Evolutionary conservation across 2,329 filamentous ascomycete genomes (phyloP).

Genomic region (Aschersonia sp.): DNA sequence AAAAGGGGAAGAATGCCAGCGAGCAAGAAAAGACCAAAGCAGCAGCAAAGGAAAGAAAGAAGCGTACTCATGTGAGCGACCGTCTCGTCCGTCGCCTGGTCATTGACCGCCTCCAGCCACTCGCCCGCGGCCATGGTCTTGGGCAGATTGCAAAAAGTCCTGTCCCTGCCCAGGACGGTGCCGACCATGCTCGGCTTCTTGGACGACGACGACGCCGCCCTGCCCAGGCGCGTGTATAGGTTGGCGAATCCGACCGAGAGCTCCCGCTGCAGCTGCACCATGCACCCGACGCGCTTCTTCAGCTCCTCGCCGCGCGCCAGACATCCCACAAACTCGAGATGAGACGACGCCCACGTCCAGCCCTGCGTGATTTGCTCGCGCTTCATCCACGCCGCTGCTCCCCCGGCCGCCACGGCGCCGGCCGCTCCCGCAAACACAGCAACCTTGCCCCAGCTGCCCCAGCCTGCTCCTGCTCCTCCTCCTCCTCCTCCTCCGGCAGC

Average conservation of each 20-base stretch:
- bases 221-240: constrained; percentile 73
- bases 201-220: constrained; percentile 40
- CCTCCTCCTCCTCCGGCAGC: too few relatives aligned
- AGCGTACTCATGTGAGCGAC: constrained; percentile 58
- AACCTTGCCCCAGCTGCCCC: constrained; percentile 73
- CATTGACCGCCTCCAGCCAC: constrained; percentile 65
- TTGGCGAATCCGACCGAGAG: constrained; percentile 68
- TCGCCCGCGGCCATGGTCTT: constrained; percentile 34
- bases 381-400: constrained; percentile 75
- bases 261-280: constrained; percentile 50
- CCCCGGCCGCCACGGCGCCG: constrained; percentile 66
- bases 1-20: neutral
- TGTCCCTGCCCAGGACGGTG: constrained; percentile 49
- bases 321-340: constrained; percentile 87
- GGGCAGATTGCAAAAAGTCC: constrained; percentile 84
- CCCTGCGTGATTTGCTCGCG: constrained; percentile 66
- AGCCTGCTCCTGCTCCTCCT: constrained; percentile 21
- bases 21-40: neutral
- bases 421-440: constrained; percentile 79
- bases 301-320: constrained; percentile 75
- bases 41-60: constrained; percentile 6
- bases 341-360: constrained; percentile 71
- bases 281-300: constrained; percentile 52
- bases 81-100: constrained; percentile 65
- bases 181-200: constrained; percentile 38